Evolutionary conservation across 139 green algal species (phyloP), one percentile per base, ranked within the genome.

Genomic region (Pseudopediastrum boryanum): DNA sequence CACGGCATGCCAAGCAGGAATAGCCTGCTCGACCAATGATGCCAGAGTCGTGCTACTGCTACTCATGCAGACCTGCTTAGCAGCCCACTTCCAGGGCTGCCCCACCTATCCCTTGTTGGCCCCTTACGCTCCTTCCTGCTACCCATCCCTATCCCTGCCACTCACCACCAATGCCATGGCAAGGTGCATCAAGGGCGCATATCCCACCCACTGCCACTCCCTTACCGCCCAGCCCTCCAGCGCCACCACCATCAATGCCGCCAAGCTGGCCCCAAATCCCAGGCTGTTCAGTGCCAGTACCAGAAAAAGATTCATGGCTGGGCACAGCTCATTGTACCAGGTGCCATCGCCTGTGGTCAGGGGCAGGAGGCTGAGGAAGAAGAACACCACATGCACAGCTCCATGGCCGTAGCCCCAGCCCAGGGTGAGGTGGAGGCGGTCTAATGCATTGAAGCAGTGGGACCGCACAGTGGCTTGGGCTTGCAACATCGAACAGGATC

Each of bases 331-430:
- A 38, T n/a, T 77, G 65, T 77, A 86, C 23, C 54, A 84, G 6
- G 87, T 89, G 10, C 82, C 87, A 36, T 84, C 61, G 8, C 75
- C 63, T 5, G 64, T 41, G 3, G 84, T 87, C 21, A 91, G 79
- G 10, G 84, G 82, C 77, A 91, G 82, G 35, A 89, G 36, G 27
- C 77, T 86, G n/a, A 79, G 66, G 71, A 84, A 86, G 51, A 89
- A 81, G 70, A 91, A 86, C 19, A 88, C 58, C 25, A 74, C 77
- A 70, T 91, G 84, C 12, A 75, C 78, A 38, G 84, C 83, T 2
- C 39, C 82, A 51, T 91, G 87, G 12, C 87, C 87, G 27, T 80
- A 89, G 64, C 87, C 87, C 87, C 87, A 91, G 2, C 69, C 87
- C 13, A 88, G n/a, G 0, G 84, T 83, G n/a, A 91, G 71, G 80